These are phyloP conservation scores for Oryza longistaminata DNA, from an alignment of 176 grass and related monocot genomes.

Conservation along the genomic window DNA sequence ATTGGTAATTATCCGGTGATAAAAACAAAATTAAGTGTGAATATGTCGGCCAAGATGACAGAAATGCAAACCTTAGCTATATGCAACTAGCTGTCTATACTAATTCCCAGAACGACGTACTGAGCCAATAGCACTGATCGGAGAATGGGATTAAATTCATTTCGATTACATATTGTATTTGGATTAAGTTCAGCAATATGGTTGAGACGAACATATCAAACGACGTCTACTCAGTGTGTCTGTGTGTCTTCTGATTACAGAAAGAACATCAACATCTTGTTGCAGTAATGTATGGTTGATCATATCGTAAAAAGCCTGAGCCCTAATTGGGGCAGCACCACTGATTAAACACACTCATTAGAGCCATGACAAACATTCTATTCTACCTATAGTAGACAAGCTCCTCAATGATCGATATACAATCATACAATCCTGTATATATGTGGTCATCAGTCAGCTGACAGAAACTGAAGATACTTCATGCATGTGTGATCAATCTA, in stretches of 20 bases:
- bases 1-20: neutral
- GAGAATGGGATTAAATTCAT: neutral
- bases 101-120: neutral
- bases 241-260: neutral
- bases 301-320: neutral
- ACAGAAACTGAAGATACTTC: neutral
- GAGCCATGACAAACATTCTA: neutral
- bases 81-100: neutral
- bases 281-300: neutral
- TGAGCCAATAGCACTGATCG: neutral
- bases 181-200: neutral
- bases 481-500: neutral
- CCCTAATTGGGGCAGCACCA: neutral
- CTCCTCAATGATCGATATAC: neutral
- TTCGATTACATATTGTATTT: neutral
- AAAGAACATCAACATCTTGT: neutral
- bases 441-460: neutral
- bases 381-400: neutral
- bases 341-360: neutral
- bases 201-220: neutral
- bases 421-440: neutral
- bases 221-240: neutral
- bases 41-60: neutral
- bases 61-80: neutral
- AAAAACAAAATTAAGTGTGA: neutral